A percentile compares a stretch with the other conserved stretches of the same genome.
Evolutionary conservation across 352 stramenopile genomes (phyloP).

Genomic region (Elongisporangium prolatum): DNA sequence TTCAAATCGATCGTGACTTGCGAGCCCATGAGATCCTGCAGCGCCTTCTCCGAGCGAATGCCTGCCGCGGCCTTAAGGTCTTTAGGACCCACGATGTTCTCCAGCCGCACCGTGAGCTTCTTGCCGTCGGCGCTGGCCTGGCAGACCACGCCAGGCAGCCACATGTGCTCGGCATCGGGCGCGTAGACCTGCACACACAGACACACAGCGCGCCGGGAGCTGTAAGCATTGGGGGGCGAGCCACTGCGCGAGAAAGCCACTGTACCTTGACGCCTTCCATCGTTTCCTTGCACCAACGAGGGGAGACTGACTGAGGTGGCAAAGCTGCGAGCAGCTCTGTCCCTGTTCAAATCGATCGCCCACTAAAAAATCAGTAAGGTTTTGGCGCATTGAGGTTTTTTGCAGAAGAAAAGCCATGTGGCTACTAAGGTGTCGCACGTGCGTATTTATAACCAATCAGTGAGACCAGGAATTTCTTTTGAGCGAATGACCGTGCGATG

Average conservation of each 20-base stretch:
- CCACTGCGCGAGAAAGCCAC: not conserved
- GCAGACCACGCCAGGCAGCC: conserved; percentile 72
- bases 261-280: conserved; percentile 66
- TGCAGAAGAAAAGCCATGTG: not conserved
- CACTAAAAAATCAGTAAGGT: not conserved
- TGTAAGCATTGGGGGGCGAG: not conserved
- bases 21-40: conserved; percentile 46
- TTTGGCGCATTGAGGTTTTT: not conserved
- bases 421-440: not conserved
- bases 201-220: not conserved
- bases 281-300: not conserved
- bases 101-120: conserved; percentile 54
- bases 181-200: conserved; percentile 54
- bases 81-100: conserved; percentile 50
- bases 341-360: not conserved
- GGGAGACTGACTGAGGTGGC: not conserved
- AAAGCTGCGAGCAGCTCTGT: not conserved
- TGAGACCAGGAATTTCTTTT: not conserved
- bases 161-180: conserved; percentile 72
- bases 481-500: not conserved
- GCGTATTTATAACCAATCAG: not conserved
- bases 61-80: conserved; percentile 33
- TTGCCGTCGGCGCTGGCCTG: conserved; percentile 35
- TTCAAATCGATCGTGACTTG: conserved; percentile 52
- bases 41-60: conserved; percentile 42